Evolutionary conservation across 768 basidiomycete genomes (phyloP).

Genomic region (Paxillus ammoniavirescens): DNA sequence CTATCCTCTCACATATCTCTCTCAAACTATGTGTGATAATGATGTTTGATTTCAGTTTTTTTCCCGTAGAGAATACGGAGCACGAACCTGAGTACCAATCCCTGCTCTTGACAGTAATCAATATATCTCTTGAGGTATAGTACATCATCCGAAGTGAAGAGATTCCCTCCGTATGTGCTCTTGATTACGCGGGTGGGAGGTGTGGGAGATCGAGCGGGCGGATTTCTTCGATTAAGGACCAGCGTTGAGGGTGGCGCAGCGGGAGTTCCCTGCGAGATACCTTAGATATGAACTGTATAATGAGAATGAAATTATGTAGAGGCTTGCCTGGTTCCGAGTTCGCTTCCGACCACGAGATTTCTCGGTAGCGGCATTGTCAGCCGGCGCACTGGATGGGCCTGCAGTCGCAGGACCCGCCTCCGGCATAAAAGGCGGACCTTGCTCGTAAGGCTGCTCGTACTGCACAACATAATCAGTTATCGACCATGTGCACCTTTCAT

Average conservation of each 20-base stretch:
- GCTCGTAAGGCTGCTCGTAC: slow-evolving; percentile 60
- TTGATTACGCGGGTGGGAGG: slow-evolving; percentile 83
- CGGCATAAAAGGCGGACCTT: slow-evolving; percentile 53
- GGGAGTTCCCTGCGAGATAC: slow-evolving; percentile 46
- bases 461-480: slow-evolving; percentile 23
- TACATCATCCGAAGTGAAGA: slow-evolving; percentile 84
- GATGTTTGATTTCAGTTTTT: slow-evolving; percentile 27
- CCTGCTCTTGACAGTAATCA: slow-evolving; percentile 87
- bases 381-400: slow-evolving; percentile 36
- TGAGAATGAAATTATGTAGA: not conserved
- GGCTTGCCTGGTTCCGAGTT: slow-evolving; percentile 52
- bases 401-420: slow-evolving; percentile 49
- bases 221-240: slow-evolving; percentile 62
- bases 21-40: slow-evolving; percentile 39
- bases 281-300: slow-evolving; percentile 1
- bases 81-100: slow-evolving; percentile 70
- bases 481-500: not conserved
- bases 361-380: slow-evolving; percentile 32
- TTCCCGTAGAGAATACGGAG: not conserved
- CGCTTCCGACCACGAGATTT: slow-evolving; percentile 69
- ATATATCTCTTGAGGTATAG: slow-evolving; percentile 85
- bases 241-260: slow-evolving; percentile 66
- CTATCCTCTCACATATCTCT: slow-evolving; percentile 86
- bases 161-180: slow-evolving; percentile 86
- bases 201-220: slow-evolving; percentile 76